These are phyloP conservation scores for Cyclotella baltica DNA, from an alignment of 108 stramenopile genomes.

Conservation along the genomic window DNA sequence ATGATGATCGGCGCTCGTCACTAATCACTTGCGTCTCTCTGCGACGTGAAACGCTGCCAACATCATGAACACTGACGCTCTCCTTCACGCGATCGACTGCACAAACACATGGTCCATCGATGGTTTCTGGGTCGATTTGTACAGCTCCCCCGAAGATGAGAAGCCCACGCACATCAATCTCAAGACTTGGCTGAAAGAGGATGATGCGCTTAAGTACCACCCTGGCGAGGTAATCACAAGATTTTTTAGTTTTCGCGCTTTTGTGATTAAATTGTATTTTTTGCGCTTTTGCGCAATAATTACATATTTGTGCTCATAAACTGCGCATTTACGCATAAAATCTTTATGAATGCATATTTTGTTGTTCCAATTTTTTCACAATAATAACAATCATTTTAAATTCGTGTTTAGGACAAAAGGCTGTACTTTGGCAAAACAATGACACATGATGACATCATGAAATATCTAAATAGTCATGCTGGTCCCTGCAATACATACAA, in stretches of 20 bases:
- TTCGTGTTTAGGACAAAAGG: neutral
- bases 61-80: neutral
- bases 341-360: too few species aligned
- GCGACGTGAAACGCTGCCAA: too few species aligned
- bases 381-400: neutral
- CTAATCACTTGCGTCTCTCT: too few species aligned
- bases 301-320: too few species aligned
- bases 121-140: neutral
- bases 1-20: too few species aligned
- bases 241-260: neutral
- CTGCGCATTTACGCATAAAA: too few species aligned
- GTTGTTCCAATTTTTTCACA: neutral
- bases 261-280: neutral
- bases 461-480: neutral
- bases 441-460: neutral
- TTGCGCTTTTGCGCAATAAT: too few species aligned
- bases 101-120: neutral
- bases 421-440: neutral
- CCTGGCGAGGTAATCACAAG: neutral
- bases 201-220: too few species aligned
- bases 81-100: neutral
- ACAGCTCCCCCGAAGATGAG: neutral
- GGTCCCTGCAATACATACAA: neutral
- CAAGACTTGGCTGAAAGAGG: neutral
- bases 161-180: neutral